Conservation (phyloP, 352 stramenopile genomes). For the Globisporangium cylindrosporum region DNA sequence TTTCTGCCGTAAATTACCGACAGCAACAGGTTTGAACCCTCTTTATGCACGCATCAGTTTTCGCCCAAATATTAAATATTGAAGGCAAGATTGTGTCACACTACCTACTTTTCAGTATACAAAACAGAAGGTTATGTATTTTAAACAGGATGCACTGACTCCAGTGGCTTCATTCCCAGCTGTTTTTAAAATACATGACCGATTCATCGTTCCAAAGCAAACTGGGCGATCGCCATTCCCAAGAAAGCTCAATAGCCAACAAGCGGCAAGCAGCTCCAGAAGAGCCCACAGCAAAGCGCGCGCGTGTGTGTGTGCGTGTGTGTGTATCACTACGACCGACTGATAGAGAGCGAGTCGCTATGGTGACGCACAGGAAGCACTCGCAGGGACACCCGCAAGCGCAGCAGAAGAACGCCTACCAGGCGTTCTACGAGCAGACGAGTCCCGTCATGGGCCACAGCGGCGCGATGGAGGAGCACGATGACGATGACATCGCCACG, state of each 20-base stretch:
- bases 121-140: not conserved
- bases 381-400: conserved; percentile 16
- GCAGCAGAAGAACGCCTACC: conserved; percentile 17
- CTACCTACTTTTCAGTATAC: too few relatives aligned
- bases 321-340: not conserved
- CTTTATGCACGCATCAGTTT: too few relatives aligned
- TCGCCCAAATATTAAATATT: too few relatives aligned
- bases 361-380: conserved; percentile 1
- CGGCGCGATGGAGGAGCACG: not conserved
- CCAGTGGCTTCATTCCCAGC: not conserved
- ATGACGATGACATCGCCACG: conserved; percentile 18
- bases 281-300: not conserved
- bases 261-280: not conserved
- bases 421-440: conserved; percentile 18
- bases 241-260: not conserved
- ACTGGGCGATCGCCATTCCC: not conserved
- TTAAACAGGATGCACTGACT: not conserved
- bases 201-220: not conserved
- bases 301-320: not conserved
- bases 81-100: too few relatives aligned
- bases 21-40: too few relatives aligned
- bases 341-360: not conserved
- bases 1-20: too few relatives aligned
- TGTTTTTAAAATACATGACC: not conserved
- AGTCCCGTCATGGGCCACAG: conserved; percentile 4